These are phyloP conservation scores for Fusarium sterilihyphosum DNA, from an alignment of 2,329 filamentous ascomycete genomes.

Conservation along the genomic window DNA sequence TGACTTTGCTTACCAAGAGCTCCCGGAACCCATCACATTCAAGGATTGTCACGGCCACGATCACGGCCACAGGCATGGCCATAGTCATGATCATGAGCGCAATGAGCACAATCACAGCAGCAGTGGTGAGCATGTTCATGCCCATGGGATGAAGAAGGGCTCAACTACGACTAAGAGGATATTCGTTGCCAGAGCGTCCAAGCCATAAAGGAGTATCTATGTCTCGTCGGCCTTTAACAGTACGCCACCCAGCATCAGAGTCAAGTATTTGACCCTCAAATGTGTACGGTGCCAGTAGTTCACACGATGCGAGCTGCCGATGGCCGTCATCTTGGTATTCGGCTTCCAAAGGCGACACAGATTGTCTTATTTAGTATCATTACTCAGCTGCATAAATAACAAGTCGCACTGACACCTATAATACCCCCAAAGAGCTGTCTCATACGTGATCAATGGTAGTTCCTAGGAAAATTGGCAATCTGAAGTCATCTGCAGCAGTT, in stretches of 20 bases:
- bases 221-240: background rate
- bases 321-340: background rate
- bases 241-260: background rate
- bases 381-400: background rate
- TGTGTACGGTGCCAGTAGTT: background rate
- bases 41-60: conserved; percentile 12
- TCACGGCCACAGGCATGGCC: background rate
- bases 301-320: background rate
- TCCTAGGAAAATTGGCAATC: background rate
- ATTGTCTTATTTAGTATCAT: background rate
- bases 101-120: conserved; percentile 20
- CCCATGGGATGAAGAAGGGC: conserved; percentile 6
- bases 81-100: conserved; percentile 3
- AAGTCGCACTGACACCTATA: background rate
- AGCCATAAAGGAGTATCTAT: conserved; percentile 33
- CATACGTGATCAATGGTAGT: background rate
- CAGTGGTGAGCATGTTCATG: conserved; percentile 4
- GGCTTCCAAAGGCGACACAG: background rate
- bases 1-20: conserved; percentile 65
- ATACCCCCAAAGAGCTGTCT: background rate
- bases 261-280: background rate
- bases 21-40: conserved; percentile 62
- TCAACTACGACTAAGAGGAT: conserved; percentile 22
- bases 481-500: background rate
- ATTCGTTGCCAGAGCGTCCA: conserved; percentile 62